Evolutionary conservation across 2,329 filamentous ascomycete genomes (phyloP).

Genomic region (Phaeosphaeriaceae sp.): DNA sequence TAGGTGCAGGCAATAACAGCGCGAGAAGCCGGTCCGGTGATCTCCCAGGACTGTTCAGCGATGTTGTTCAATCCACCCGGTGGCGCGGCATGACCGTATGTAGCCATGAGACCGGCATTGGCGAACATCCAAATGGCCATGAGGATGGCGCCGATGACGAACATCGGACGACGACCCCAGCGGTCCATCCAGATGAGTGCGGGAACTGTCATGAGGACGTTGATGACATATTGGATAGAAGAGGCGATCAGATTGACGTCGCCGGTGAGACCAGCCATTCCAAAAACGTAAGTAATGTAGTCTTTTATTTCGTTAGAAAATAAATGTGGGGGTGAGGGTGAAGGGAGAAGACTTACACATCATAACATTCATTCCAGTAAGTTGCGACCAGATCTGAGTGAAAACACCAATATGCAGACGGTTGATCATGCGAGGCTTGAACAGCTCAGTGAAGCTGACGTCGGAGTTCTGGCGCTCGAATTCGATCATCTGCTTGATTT

Average conservation of each 20-base stretch:
- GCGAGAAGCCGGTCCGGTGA: conserved; percentile 48
- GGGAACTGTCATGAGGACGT: conserved; percentile 79
- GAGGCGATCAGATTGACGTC: conserved; percentile 69
- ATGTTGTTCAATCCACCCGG: conserved; percentile 50
- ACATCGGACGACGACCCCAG: conserved; percentile 74
- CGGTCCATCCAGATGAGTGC: conserved; percentile 77
- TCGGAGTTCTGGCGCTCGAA: conserved; percentile 75
- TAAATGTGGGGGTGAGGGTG: background rate
- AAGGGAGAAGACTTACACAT: conserved; percentile 48
- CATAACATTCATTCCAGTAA: conserved; percentile 80
- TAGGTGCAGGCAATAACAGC: conserved; percentile 73
- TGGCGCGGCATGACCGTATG: conserved; percentile 58
- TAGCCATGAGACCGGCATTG: conserved; percentile 67
- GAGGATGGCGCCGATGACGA: conserved; percentile 69
- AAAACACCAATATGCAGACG: conserved; percentile 75
- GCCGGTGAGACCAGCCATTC: conserved; percentile 71
- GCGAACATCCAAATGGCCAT: conserved; percentile 71
- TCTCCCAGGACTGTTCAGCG: conserved; percentile 51
- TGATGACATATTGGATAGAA: conserved; percentile 78
- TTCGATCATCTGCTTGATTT: conserved; percentile 76
- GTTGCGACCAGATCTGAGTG: conserved; percentile 77
- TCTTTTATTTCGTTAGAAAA: conserved; percentile 4
- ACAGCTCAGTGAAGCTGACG: conserved; percentile 74
- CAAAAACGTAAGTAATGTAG: conserved; percentile 66
- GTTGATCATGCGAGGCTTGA: conserved; percentile 77